Base-by-base conservation (phyloP, 1,139 yeast species). In the Blastobotrys arbuscula region DNA sequence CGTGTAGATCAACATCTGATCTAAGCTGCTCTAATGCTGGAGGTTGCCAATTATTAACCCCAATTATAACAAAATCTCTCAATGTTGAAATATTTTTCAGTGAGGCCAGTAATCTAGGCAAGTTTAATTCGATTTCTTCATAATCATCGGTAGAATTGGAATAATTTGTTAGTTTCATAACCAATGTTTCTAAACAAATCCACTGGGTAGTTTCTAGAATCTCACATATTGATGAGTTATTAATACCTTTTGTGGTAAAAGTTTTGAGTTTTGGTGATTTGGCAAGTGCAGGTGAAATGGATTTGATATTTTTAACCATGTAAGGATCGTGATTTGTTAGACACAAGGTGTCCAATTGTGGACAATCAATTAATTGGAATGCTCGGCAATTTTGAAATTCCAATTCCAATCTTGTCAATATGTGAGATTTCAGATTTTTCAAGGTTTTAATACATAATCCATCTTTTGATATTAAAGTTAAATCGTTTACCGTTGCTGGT, bases 271-370 rank as follows among this genome's bases (percentile, higher is more conserved):
- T 6, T 6, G 38, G 37, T 2, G 24, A 28, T 16, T 9, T 40
- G 4, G n/a, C n/a, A 7, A 40, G 23, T 15, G 36, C 35, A 3
- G 20, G 23, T 2, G 15, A 9, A 6, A 40, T 39, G 3, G 6
- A 7, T 24, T 20, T 20, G 13, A 24, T 37, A 20, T 37, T 21
- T 15, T 20, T 18, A 3, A 20, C 8, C 16, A 37, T 18, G n/a
- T 18, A 16, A 19, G 15, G n/a, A 21, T 42, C 44, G 30, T 24
- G 40, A n/a, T 35, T 34, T 3, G 16, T 12, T 12, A 42, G 7
- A 3, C 3, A 18, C 30, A 43, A 26, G 5, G 42, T 26, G 19
- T 43, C 47, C 20, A 43, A 20, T 19, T 43, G 9, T 8, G 47
- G 47, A 19, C 42, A 36, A 28, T 37, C n/a, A 9, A 43, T 19